These are phyloP conservation scores for Sporothrix luriei DNA, from an alignment of 2,329 filamentous ascomycete species.

Conservation along the genomic window DNA sequence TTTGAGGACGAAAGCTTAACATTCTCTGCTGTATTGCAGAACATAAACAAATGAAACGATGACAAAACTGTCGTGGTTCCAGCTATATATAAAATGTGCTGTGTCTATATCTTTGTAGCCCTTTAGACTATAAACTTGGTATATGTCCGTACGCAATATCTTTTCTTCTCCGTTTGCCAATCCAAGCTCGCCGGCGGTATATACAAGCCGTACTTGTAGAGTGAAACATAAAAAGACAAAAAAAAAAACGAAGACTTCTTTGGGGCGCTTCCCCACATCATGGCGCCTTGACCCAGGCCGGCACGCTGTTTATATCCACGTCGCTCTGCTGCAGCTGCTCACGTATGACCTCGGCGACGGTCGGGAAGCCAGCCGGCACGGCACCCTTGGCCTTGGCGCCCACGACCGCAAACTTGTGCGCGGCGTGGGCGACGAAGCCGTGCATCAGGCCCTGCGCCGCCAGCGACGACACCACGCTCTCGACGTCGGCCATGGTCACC, in stretches of 20 bases:
- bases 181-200: constrained; percentile 18
- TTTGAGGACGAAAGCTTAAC: background rate
- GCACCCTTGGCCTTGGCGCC: constrained; percentile 70
- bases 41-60: background rate
- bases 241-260: too few relatives aligned
- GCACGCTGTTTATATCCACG: constrained; percentile 52
- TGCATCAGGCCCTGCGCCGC: constrained; percentile 79
- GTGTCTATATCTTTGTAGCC: background rate
- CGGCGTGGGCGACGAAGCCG: constrained; percentile 79
- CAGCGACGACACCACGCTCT: constrained; percentile 74
- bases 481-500: constrained; percentile 67
- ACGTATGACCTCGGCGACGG: constrained; percentile 68
- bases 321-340: constrained; percentile 62
- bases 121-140: too few relatives aligned
- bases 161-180: background rate
- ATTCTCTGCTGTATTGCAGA: background rate
- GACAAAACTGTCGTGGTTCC: background rate
- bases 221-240: background rate
- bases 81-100: background rate
- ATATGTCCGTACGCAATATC: background rate
- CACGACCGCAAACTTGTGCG: constrained; percentile 77
- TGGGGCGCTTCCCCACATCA: background rate
- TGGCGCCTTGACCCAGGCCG: constrained; percentile 42
- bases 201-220: constrained; percentile 3
- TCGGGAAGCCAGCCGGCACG: constrained; percentile 73